Base-by-base conservation (phyloP, 805 yeast genomes). In the Saturnispora sekii region DNA sequence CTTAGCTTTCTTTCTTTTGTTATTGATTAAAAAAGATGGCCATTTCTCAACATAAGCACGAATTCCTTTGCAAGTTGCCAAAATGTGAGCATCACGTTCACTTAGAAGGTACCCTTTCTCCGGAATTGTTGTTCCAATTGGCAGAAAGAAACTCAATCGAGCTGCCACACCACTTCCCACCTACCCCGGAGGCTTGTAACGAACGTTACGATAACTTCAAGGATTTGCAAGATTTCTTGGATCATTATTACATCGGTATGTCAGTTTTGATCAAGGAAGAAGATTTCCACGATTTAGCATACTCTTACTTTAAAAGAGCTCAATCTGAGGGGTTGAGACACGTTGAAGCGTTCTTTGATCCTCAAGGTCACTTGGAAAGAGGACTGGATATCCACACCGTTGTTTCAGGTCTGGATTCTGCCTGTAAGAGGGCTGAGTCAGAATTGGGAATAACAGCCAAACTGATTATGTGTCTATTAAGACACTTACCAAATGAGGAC, bases 31-130 rank as follows among this genome's bases (percentile, higher is more conserved):
- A 12, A 5, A 29, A 15, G 7, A 33, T 34, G 34, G 15, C 38
- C 21, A 33, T 38, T 31, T 16, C 11, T 32, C 15, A 45, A 10
- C 38, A 46, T 26, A 69, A 73, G 69, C 64, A 64, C 44, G 55
- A 61, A 47, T 84, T 83, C 61, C 69, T 84, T 40, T 66, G 62
- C 35, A 90, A 81, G 53, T 67, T 85, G 41, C 95, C 95, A 47
- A 85, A 85, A 63, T 84, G 93, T 67, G 95, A 85, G 61, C 90
- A 84, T 60, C 95, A 85, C 59, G 75, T 84, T 49, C 95, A 85
- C 63, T 61, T 85, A 38, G 94, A 84, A 66, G 95, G 94, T 31
- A 83, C 94, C 35, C 62, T 84, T 45, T 84, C 81, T 49, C 93
- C 94, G n/a, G 75, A 76, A 40, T 69, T 84, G 32, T 66, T 84